phyloP scores from a whole-genome alignment of 768 basidiomycete genomes.

The Cubamyces sp. region DNA sequence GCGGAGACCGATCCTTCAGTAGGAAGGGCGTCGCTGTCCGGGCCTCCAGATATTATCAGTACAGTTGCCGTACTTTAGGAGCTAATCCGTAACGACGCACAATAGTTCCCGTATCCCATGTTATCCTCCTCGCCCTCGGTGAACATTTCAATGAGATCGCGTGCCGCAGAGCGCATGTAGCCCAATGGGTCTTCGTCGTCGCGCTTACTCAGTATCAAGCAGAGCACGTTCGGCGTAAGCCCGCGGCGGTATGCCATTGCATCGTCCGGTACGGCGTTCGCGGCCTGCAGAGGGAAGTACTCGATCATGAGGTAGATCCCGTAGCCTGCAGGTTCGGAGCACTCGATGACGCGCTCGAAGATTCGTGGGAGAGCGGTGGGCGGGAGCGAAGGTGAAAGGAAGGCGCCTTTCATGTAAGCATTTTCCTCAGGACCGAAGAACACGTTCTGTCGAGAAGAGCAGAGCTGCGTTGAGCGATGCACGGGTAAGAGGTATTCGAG shows the following conservation, averaged over 20 bases:
- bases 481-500: not conserved
- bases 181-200: conserved; percentile 37
- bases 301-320: conserved; percentile 43
- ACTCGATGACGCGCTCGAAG: conserved; percentile 36
- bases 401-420: conserved; percentile 48
- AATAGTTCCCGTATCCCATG: conserved; percentile 51
- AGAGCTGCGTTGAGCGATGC: not conserved
- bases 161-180: conserved; percentile 34
- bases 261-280: conserved; percentile 33
- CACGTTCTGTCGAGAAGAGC: conserved; percentile 40
- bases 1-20: conserved; percentile 13
- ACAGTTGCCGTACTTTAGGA: not conserved
- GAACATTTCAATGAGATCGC: conserved; percentile 31
- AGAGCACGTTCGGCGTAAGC: conserved; percentile 39
- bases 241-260: conserved; percentile 49
- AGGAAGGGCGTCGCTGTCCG: conserved; percentile 25
- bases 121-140: conserved; percentile 28
- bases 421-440: conserved; percentile 41
- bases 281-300: conserved; percentile 44
- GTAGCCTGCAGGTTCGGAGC: conserved; percentile 36
- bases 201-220: conserved; percentile 41
- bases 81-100: conserved; percentile 31
- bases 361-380: conserved; percentile 33
- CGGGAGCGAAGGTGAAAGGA: conserved; percentile 35
- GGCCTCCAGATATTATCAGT: conserved; percentile 5